Evolutionary conservation across 805 yeast species (phyloP), one percentile per base, ranked within the genome.

Genomic region (Wickerhamomyces mucosus): DNA sequence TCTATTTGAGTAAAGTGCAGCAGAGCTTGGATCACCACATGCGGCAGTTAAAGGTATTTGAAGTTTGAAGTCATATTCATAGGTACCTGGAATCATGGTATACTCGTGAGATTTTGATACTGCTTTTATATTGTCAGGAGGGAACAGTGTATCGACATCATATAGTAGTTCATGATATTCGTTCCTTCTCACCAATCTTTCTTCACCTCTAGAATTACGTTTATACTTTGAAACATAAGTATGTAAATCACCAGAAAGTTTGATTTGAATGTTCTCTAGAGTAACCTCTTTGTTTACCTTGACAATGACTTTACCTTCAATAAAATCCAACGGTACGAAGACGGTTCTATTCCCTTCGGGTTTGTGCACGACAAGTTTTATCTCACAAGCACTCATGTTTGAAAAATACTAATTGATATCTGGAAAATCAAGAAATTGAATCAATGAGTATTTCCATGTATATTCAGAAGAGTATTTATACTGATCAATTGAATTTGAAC

Each of bases 111-210:
- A 55, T 25, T 45, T 52, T 18, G 68, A 56, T 2, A 66, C 69
- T 28, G 54, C 47, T 15, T 72, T 48, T 10, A 69, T 59, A 32
- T 69, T 65, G 11, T 56, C 59, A 0, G 78, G 72, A 2, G 77
- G 78, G 35, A 72, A 72, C 17, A 72, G 69, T 1, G 69, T 59
- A 18, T 43, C 34, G 2, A 72, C 61, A 33, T 69, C 73, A 40
- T 70, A 71, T 15, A 72, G 52, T 8, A 71, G 50, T 35, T 61
- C 61, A 43, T 72, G 78, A 27, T 21, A 7, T 28, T 39, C 44
- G 0, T 4, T 8, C 4, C 32, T 28, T 2, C 36, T 28, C 4
- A 22, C 38, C 9, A 21, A 21, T 5, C 32, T 20, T 3, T 25
- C 14, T 29, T 38, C 37, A 12, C 38, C 35, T n/a, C 32, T 37